Evolutionary conservation across 352 stramenopile genomes (phyloP).

Genomic region (Plasmopara halstedii): DNA sequence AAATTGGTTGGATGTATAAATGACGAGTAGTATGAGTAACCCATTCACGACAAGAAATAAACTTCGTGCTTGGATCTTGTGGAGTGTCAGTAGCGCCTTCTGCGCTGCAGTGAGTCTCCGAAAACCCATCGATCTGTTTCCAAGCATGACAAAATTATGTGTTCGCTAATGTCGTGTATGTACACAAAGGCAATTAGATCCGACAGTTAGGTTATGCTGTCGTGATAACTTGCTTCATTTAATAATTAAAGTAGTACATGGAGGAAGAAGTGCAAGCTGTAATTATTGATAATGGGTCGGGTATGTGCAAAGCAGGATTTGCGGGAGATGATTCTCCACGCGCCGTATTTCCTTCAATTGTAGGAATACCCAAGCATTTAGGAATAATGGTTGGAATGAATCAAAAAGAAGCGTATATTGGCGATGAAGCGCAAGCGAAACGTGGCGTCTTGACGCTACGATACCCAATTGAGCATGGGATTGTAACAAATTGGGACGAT

Average conservation of each 20-base stretch:
- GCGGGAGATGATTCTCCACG: conserved; percentile 62
- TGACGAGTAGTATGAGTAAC: conserved; percentile 47
- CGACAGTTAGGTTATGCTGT: not conserved
- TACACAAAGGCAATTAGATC: not conserved
- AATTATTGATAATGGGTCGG: conserved; percentile 44
- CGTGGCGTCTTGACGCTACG: conserved; percentile 90
- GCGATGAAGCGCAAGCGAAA: conserved; percentile 90
- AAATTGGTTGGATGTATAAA: conserved; percentile 45
- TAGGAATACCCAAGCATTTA: conserved; percentile 90
- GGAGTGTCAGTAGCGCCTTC: conserved; percentile 33
- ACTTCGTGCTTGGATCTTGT: conserved; percentile 37
- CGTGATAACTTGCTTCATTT: not conserved
- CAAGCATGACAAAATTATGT: too few relatives aligned
- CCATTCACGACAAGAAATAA: conserved; percentile 41
- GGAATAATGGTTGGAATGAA: conserved; percentile 98
- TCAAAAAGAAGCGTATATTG: conserved; percentile 92
- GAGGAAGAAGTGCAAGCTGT: conserved; percentile 42
- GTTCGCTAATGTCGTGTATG: too few relatives aligned
- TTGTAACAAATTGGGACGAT: conserved; percentile 99
- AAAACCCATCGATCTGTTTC: not conserved
- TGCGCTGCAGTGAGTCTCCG: conserved; percentile 31
- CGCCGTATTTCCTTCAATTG: conserved; percentile 64
- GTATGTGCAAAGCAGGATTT: conserved; percentile 67
- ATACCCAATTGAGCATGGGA: conserved; percentile 99
- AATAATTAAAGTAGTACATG: not conserved